Conservation (phyloP, 1,284 basidiomycete species). For the Chalciporus piperatoides region DNA sequence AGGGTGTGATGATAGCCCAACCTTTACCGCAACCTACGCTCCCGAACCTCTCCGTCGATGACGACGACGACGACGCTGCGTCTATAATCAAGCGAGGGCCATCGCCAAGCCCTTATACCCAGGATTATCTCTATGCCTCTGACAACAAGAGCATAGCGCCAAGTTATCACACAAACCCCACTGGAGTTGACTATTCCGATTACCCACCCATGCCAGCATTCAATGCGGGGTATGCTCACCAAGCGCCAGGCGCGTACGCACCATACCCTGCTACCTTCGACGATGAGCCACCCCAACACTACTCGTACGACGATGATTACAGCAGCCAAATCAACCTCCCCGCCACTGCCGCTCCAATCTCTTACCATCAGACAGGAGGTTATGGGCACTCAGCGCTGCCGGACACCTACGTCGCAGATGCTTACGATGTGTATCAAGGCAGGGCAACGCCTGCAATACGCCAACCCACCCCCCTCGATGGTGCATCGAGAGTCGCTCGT, state of each 20-base stretch:
- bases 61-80: conserved; percentile 63
- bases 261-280: conserved; percentile 52
- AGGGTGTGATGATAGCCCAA: conserved; percentile 77
- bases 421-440: conserved; percentile 52
- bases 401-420: conserved; percentile 37
- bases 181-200: conserved; percentile 48
- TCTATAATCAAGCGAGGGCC: conserved; percentile 56
- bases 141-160: conserved; percentile 34
- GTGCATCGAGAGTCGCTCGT: conserved; percentile 22
- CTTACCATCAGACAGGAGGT: conserved; percentile 34
- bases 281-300: conserved; percentile 43
- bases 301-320: conserved; percentile 58
- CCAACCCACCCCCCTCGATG: conserved; percentile 17
- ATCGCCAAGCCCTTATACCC: conserved; percentile 52
- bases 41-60: conserved; percentile 86
- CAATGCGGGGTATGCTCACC: conserved; percentile 52
- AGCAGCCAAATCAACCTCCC: conserved; percentile 58
- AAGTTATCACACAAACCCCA: conserved; percentile 32
- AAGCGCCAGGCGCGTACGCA: conserved; percentile 43
- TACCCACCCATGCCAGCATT: conserved; percentile 75
- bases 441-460: conserved; percentile 34
- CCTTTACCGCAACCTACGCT: conserved; percentile 95
- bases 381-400: conserved; percentile 28
- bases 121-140: conserved; percentile 52
- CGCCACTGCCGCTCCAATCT: conserved; percentile 51